Base-by-base conservation (phyloP, 1,284 basidiomycete genomes). In the Apiotrichum gracile region DNA sequence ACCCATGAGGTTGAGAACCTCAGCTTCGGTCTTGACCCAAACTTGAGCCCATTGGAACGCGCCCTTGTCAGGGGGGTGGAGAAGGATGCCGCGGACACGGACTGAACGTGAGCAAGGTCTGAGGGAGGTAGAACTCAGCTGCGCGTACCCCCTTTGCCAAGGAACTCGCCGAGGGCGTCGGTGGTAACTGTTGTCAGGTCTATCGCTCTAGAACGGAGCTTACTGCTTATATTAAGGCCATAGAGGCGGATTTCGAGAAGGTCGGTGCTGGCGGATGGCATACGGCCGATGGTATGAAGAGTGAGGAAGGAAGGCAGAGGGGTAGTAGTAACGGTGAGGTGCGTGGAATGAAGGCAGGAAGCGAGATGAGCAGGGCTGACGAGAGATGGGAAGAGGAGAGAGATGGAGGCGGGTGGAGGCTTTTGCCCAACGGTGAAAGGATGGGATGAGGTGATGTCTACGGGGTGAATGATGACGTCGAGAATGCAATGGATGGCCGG, bases 31-130 rank as follows among this genome's bases (percentile, higher is more conserved):
- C 3, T 39, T 44, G 12, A 69, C 63, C 61, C 62, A 70, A 9
- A 70, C 52, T 39, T 69, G 68, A 5, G 70, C 70, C 68, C 67
- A 70, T 49, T 67, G 65, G 34, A 53, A 59, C 2, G 54, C 38
- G 8, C 55, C 55, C 43, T 61, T 37, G 7, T 34, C 17, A 24
- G 50, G 41, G 8, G 45, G 35, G 47, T 69, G 65, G 12, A 68
- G 54, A 8, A 65, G 59, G 14, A 67, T 57, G 8, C 64, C 67
- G 21, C 60, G 55, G 17, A 69, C 59, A 16, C 46, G 58, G 14
- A 64, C 66, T 64, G 44, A 12, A 17, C 6, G 25, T 19, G 19
- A 21, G n/a, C 10, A 17, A 43, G 7, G 9, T 5, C 5, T 12
- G 17, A 3, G 5, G 9, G 21, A 35, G 24, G 26, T 27, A 43